Evolutionary conservation across 116 monocot genomes (phyloP).

Genomic region (Trichopus zeylanicus): DNA sequence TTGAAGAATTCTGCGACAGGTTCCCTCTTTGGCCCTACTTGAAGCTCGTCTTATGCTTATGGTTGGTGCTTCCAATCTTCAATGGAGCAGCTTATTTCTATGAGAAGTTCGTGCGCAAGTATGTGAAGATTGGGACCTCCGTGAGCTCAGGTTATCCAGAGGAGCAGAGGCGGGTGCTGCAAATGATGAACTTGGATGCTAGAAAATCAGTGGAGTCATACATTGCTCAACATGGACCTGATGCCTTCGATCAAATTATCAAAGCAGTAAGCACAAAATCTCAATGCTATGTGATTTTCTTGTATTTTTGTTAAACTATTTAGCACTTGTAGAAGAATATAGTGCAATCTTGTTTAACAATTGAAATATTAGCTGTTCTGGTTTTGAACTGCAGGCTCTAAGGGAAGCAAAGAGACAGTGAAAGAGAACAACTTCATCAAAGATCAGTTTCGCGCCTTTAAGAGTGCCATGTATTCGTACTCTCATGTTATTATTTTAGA

Average conservation of each 20-base stretch:
- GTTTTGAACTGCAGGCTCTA: constrained; percentile 18
- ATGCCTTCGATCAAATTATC: constrained; percentile 67
- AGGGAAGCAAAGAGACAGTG: constrained; percentile 23
- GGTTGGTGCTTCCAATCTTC: constrained; percentile 89
- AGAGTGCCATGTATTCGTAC: too few species aligned
- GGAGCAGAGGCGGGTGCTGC: constrained; percentile 59
- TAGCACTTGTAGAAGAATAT: neutral
- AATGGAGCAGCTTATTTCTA: constrained; percentile 94
- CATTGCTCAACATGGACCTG: constrained; percentile 61
- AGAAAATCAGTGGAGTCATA: constrained; percentile 71
- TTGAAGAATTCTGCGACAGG: too few species aligned
- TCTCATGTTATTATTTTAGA: too few species aligned
- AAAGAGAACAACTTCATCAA: neutral
- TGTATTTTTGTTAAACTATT: neutral
- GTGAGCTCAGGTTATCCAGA: constrained; percentile 45
- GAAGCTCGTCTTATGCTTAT: constrained; percentile 76
- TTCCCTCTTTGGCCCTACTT: constrained; percentile 89
- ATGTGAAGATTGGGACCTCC: constrained; percentile 52
- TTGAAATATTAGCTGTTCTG: neutral
- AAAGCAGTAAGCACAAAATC: constrained; percentile 39
- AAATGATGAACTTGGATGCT: constrained; percentile 84
- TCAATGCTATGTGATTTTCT: neutral
- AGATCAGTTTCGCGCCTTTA: too few species aligned
- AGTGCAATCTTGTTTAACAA: neutral
- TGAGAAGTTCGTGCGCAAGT: constrained; percentile 69